phyloP scores from a whole-genome alignment of 768 basidiomycete species.

The Gloeophyllum trabeum region DNA sequence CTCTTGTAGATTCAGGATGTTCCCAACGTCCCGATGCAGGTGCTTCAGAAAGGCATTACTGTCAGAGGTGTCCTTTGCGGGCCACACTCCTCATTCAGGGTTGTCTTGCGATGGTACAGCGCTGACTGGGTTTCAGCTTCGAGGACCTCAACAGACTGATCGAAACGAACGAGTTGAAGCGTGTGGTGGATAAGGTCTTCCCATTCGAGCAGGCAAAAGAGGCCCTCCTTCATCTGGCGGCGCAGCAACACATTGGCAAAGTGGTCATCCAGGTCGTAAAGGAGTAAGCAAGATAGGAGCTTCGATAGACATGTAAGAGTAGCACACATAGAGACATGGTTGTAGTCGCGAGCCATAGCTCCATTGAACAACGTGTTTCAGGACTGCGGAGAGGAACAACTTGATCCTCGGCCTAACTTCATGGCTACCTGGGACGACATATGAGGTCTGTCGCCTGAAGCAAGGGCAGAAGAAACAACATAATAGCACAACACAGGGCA shows the following conservation, averaged over 20 bases:
- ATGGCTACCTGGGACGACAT: too few relatives aligned
- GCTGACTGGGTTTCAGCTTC: background rate
- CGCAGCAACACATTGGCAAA: conserved; percentile 51
- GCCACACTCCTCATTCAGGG: conserved; percentile 10
- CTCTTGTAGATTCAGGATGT: conserved; percentile 1
- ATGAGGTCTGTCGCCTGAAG: too few relatives aligned
- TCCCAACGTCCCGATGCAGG: conserved; percentile 7
- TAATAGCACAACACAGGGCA: too few relatives aligned
- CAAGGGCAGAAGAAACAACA: too few relatives aligned
- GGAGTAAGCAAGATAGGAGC: background rate
- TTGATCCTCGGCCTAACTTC: too few relatives aligned
- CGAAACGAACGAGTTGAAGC: conserved; percentile 29
- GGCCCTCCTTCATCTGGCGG: conserved; percentile 41
- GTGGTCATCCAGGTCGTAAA: conserved; percentile 37
- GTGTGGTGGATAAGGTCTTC: conserved; percentile 48
- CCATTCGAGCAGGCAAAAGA: conserved; percentile 37
- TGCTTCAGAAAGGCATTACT: conserved; percentile 27
- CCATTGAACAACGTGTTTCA: too few relatives aligned
- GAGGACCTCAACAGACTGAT: conserved; percentile 41
- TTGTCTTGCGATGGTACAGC: background rate
- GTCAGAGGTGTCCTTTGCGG: conserved; percentile 46
- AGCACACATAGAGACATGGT: too few relatives aligned
- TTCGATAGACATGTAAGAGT: too few relatives aligned
- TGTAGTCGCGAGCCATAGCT: too few relatives aligned
- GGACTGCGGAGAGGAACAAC: too few relatives aligned